phyloP scores from a whole-genome alignment of 1,284 basidiomycete species.

The Coniferiporia weirii region DNA sequence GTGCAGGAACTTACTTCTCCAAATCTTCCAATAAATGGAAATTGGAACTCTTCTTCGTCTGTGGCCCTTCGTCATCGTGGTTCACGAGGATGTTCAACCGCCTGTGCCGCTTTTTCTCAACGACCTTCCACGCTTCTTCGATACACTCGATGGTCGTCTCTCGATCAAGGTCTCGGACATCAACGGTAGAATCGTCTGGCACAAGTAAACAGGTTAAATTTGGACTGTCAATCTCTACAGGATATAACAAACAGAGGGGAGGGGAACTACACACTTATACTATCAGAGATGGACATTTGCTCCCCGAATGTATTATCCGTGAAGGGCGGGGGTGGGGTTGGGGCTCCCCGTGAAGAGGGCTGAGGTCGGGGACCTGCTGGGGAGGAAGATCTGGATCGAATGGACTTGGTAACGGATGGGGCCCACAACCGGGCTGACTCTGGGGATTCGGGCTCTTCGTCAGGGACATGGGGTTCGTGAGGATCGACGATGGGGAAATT shows the following conservation, averaged over 20 bases:
- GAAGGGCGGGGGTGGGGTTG: background rate
- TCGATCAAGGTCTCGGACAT: constrained; percentile 9
- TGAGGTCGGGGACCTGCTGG: constrained; percentile 13
- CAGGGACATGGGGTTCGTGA: constrained; percentile 1
- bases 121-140: constrained; percentile 16
- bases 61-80: constrained; percentile 11
- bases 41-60: constrained; percentile 9
- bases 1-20: constrained; percentile 7
- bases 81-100: constrained; percentile 11
- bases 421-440: background rate
- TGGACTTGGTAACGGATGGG: background rate
- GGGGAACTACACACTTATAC: background rate
- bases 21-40: constrained; percentile 15
- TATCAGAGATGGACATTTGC: constrained; percentile 5
- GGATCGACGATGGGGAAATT: constrained; percentile 15
- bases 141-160: constrained; percentile 9
- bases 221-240: background rate
- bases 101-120: constrained; percentile 6
- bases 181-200: constrained; percentile 10
- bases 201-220: background rate
- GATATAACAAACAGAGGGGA: background rate
- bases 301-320: background rate
- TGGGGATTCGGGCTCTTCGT: background rate
- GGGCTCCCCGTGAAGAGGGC: background rate
- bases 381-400: constrained; percentile 10